Evolutionary conservation across 208 protist genomes (phyloP).

Genomic region (Leishmania guyanensis): DNA sequence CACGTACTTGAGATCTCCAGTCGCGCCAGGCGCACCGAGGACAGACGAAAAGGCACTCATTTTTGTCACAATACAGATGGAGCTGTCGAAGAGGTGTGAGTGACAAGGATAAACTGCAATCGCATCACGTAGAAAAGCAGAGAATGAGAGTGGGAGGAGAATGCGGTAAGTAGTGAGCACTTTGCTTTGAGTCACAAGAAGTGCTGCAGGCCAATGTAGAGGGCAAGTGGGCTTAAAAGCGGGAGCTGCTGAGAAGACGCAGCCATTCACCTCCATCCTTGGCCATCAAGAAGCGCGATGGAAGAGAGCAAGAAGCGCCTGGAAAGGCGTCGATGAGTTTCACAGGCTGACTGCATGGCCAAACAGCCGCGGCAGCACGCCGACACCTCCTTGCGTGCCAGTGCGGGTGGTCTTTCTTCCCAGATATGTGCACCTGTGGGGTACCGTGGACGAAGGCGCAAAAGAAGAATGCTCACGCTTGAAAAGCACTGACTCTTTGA

Average conservation of each 20-base stretch:
- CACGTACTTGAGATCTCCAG: slow-evolving; percentile 66
- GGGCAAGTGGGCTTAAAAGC: not conserved
- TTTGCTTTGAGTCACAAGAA: not conserved
- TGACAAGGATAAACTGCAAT: not conserved
- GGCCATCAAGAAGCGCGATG: not conserved
- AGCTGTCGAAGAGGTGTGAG: not conserved
- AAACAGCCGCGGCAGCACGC: not conserved
- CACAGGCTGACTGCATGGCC: too few species aligned
- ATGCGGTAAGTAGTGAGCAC: too few species aligned
- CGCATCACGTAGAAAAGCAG: not conserved
- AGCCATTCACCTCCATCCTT: not conserved
- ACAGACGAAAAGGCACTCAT: slow-evolving; percentile 40
- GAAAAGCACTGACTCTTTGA: not conserved
- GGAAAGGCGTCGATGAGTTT: not conserved
- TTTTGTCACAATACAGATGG: not conserved
- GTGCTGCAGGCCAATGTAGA: too few species aligned
- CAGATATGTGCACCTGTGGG: not conserved
- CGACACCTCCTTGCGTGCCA: not conserved
- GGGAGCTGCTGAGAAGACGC: not conserved
- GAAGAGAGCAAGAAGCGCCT: not conserved
- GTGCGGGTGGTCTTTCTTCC: too few species aligned
- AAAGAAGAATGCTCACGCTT: not conserved
- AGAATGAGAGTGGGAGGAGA: not conserved
- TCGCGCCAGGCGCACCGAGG: slow-evolving; percentile 41
- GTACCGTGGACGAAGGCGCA: not conserved